Percentiles rank a stretch among this genome's conserved stretches.
These are phyloP conservation scores for Xylariaceae sp. DNA, from an alignment of 2,329 filamentous ascomycete species.

Conservation along the genomic window DNA sequence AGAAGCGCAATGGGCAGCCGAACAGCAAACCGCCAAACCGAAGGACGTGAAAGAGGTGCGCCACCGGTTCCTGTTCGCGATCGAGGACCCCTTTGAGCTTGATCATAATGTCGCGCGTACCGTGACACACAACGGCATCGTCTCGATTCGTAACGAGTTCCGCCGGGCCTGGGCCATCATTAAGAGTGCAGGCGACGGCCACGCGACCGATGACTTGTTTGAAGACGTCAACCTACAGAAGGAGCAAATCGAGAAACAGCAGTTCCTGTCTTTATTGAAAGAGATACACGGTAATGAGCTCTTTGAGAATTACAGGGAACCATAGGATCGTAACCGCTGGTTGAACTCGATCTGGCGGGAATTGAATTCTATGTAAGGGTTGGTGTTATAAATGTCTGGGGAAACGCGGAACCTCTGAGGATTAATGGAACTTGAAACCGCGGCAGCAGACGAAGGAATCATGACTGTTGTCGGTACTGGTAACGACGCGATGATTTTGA, in stretches of 20 bases:
- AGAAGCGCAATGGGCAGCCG: conserved; percentile 1
- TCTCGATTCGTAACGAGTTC: conserved; percentile 79
- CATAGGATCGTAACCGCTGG: no score
- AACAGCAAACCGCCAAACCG: conserved; percentile 26
- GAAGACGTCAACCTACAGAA: conserved; percentile 41
- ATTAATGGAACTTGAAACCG: no score
- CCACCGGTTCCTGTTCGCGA: conserved; percentile 77
- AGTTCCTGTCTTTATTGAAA: conserved; percentile 36
- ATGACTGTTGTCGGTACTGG: no score
- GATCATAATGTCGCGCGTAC: conserved; percentile 86
- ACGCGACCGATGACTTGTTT: conserved; percentile 43
- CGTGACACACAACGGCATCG: conserved; percentile 76
- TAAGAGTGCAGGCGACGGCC: conserved; percentile 41
- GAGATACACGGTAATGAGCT: conserved; percentile 35
- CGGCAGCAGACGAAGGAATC: no score
- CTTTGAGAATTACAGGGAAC: conserved; percentile 1
- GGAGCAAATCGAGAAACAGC: conserved; percentile 31
- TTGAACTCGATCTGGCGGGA: no score
- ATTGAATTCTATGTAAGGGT: no score
- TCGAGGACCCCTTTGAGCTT: conserved; percentile 86
- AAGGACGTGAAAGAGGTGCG: conserved; percentile 61
- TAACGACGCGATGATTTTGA: no score
- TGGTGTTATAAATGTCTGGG: no score
- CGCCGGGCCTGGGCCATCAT: conserved; percentile 72
- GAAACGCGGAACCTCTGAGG: no score